Evolutionary conservation across 2,329 filamentous ascomycete genomes (phyloP).

Genomic region (Blumeria graminis): DNA sequence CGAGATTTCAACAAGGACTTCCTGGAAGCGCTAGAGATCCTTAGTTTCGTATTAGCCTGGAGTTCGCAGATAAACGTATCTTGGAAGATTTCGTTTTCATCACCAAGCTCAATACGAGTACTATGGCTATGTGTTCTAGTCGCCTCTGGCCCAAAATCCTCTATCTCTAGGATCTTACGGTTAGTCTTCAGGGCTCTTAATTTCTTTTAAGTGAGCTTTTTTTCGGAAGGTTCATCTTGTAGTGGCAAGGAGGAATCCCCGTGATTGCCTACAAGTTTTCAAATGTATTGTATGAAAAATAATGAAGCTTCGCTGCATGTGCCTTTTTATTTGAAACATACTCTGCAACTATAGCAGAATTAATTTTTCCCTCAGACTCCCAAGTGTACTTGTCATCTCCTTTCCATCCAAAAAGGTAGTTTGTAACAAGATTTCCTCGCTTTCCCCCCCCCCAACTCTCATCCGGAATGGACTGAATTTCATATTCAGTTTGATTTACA

Average conservation of each 20-base stretch:
- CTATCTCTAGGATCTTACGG: background rate
- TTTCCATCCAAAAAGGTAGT: constrained; percentile 12
- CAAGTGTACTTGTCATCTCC: constrained; percentile 9
- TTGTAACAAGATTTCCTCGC: constrained; percentile 4
- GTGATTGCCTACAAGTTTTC: no score
- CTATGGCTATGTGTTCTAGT: background rate
- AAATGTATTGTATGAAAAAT: no score
- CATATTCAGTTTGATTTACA: constrained; percentile 4
- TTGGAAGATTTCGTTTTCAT: constrained; percentile 1
- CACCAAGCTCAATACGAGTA: background rate
- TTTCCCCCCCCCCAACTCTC: constrained; percentile 4
- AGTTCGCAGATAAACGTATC: background rate
- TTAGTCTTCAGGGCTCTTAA: background rate
- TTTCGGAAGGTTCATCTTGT: no score
- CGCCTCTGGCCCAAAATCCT: background rate
- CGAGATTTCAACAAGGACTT: no score
- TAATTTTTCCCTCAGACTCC: constrained; percentile 11
- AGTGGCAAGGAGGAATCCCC: no score
- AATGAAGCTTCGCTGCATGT: background rate
- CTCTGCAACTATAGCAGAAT: background rate
- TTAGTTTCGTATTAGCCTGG: no score
- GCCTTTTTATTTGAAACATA: background rate
- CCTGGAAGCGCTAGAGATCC: no score
- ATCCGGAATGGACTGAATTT: constrained; percentile 8
- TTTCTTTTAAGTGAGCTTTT: background rate